Evolutionary conservation across 805 yeast genomes (phyloP).

Genomic region (Wickerhamiella lipophila): DNA sequence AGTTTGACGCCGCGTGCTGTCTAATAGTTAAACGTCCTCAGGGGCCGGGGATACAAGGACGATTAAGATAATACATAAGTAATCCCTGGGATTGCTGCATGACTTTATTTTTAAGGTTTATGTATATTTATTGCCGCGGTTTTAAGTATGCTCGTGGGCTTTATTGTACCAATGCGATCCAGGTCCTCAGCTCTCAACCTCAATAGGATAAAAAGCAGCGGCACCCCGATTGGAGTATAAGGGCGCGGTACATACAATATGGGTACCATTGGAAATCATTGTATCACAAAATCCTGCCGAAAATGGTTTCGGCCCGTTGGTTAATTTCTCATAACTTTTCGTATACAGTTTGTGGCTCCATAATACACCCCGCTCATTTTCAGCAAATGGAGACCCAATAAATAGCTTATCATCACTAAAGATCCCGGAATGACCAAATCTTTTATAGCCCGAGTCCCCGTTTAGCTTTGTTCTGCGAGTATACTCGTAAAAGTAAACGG

Average conservation of each 20-base stretch:
- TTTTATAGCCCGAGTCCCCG: slow-evolving; percentile 19
- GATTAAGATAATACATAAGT: too few relatives aligned
- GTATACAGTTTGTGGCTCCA: slow-evolving; percentile 1
- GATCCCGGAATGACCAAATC: slow-evolving; percentile 29
- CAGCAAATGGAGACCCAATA: slow-evolving; percentile 36
- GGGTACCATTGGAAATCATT: background rate
- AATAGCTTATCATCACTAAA: slow-evolving; percentile 22
- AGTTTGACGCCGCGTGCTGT: background rate
- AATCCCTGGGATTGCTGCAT: too few relatives aligned
- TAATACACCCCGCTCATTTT: background rate
- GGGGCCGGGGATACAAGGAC: too few relatives aligned
- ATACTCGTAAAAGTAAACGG: slow-evolving; percentile 29
- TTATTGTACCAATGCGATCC: too few relatives aligned
- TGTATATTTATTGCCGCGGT: too few relatives aligned
- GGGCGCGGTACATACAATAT: background rate
- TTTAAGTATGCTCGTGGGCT: too few relatives aligned
- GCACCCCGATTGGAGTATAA: background rate
- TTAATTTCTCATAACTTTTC: background rate
- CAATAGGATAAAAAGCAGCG: background rate
- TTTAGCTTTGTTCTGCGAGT: slow-evolving; percentile 15
- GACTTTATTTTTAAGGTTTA: too few relatives aligned
- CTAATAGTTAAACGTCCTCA: background rate
- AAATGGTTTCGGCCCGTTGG: slow-evolving; percentile 1
- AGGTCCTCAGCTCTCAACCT: too few relatives aligned
- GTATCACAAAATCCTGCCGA: background rate